phyloP scores from a whole-genome alignment of 805 yeast genomes.

The Ogataea nitratoaversa region DNA sequence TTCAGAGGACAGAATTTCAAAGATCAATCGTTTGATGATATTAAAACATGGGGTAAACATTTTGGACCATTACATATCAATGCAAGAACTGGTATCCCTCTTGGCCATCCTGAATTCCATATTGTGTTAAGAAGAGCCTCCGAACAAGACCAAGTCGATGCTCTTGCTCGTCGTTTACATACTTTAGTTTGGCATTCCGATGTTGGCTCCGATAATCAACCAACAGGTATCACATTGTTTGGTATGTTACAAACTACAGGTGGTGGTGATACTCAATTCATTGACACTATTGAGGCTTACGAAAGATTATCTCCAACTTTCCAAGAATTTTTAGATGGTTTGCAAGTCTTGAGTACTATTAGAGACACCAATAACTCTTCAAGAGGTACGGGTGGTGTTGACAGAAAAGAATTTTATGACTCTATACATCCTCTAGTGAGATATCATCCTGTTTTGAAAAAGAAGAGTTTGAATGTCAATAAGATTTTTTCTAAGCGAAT shows the following conservation, averaged over 20 bases:
- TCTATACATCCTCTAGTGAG: constrained; percentile 60
- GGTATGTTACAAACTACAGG: constrained; percentile 45
- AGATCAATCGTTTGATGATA: constrained; percentile 43
- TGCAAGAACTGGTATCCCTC: constrained; percentile 67
- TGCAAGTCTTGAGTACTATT: constrained; percentile 62
- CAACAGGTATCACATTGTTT: constrained; percentile 65
- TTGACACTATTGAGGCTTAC: constrained; percentile 66
- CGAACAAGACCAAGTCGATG: constrained; percentile 30
- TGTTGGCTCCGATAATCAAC: constrained; percentile 64
- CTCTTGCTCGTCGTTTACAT: constrained; percentile 30
- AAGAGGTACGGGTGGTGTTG: constrained; percentile 47
- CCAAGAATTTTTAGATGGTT: constrained; percentile 49
- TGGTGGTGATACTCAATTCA: constrained; percentile 70
- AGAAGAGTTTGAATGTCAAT: constrained; percentile 50
- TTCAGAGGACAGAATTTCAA: constrained; percentile 63
- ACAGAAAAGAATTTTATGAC: constrained; percentile 54
- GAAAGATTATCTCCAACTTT: constrained; percentile 59
- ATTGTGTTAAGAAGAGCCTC: constrained; percentile 47
- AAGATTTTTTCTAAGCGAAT: constrained; percentile 57
- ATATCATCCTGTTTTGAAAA: constrained; percentile 59
- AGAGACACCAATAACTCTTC: constrained; percentile 60
- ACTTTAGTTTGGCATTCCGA: constrained; percentile 62
- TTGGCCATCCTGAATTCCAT: constrained; percentile 51
- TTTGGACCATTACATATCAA: constrained; percentile 69
- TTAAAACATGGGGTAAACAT: constrained; percentile 48